Percentiles rank a stretch among this genome's conserved stretches.
phyloP scores from a whole-genome alignment of 768 basidiomycete species.

The Auriscalpium vulgare region DNA sequence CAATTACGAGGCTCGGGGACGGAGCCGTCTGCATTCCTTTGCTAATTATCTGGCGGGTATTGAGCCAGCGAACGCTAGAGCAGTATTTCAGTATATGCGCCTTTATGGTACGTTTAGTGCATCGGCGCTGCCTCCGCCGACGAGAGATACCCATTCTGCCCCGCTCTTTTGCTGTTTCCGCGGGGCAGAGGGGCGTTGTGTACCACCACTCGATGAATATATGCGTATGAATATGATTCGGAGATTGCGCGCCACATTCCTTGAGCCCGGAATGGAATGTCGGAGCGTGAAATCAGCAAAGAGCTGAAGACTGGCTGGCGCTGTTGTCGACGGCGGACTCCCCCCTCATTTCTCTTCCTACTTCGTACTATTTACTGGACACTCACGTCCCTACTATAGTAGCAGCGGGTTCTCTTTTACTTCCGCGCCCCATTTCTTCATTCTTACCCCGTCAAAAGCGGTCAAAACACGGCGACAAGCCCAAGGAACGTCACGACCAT shows the following conservation, averaged over 20 bases:
- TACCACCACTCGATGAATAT: no score
- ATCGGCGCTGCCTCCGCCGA: slow-evolving; percentile 4
- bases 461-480: slow-evolving; percentile 15
- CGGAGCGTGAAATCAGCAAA: not conserved
- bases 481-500: slow-evolving; percentile 28
- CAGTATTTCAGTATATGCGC: not conserved
- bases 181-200: slow-evolving; percentile 1
- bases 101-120: not conserved
- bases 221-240: no score
- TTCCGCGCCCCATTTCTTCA: slow-evolving; percentile 27
- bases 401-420: slow-evolving; percentile 41
- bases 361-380: slow-evolving; percentile 49
- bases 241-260: no score
- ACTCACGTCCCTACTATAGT: slow-evolving; percentile 39
- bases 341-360: slow-evolving; percentile 36
- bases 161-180: not conserved
- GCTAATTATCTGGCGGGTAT: not conserved
- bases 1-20: not conserved
- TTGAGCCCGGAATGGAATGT: slow-evolving; percentile 22
- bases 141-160: slow-evolving; percentile 1
- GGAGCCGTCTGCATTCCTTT: no score
- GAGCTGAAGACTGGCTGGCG: no score
- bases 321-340: slow-evolving; percentile 1
- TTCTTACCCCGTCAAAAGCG: slow-evolving; percentile 20
- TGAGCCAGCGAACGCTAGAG: not conserved